Base-by-base conservation (phyloP, 768 basidiomycete species). In the Tephrocybe rancida region DNA sequence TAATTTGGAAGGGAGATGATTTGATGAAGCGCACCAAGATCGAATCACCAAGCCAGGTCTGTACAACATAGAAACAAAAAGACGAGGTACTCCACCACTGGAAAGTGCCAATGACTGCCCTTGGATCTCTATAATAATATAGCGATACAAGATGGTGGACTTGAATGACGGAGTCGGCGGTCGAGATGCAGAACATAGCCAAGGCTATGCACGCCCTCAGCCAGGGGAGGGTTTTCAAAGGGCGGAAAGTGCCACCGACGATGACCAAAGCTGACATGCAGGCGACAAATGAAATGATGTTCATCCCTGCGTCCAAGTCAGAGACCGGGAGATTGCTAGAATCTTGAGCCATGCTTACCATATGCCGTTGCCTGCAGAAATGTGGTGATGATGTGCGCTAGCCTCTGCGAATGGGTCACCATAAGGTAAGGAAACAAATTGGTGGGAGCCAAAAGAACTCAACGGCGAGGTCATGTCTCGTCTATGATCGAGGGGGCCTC, bases 31-130 rank as follows among this genome's bases (percentile, higher is more conserved):
- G 35, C 44, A 57, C 56, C 9, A 54, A 26, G 21, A 57, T 43
- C 14, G 38, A 34, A 25, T 57, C 52, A 13, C 56, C 56, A 22
- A 57, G 26, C 32, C 47, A 57, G 3, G 56, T 57, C 44, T 53
- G 51, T 9, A 45, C 42, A 11, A 57, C 47, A 25, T 54, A 57
- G 7, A 49, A 39, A 18, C 19, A 14, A 16, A 57, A 39, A 14
- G 51, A 50, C 10, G 34, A 47, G 21, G 41, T 38, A 22, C 52
- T 50, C 56, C 56, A 57, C 56, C 56, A 57, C 13, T 57, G 47
- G 14, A 49, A 48, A 32, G 34, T 49, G 1, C 52, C 52, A 1
- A 16, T 27, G 16, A 46, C 38, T n/a, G 56, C 52, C 25, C n/a
- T 46, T 11, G 56, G 47, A 35, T 57, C 46, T 37, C 27, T 27